These are phyloP conservation scores for Fusarium subglutinans DNA, from an alignment of 2,329 filamentous ascomycete genomes.

Conservation along the genomic window DNA sequence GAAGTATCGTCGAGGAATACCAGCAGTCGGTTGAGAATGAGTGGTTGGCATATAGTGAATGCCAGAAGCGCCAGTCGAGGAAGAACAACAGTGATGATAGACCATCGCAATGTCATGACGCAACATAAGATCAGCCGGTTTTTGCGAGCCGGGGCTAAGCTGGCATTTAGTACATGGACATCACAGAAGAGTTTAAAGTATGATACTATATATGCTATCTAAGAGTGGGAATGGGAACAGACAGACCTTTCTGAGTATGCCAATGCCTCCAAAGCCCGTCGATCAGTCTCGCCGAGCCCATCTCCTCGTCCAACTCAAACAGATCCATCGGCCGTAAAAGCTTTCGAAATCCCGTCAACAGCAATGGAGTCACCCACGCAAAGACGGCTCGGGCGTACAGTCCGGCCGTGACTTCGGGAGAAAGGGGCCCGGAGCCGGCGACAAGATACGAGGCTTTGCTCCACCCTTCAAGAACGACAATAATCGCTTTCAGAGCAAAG, in stretches of 20 bases:
- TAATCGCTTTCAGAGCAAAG: constrained; percentile 48
- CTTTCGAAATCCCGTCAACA: constrained; percentile 48
- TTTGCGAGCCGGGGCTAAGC: constrained; percentile 26
- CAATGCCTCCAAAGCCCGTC: constrained; percentile 46
- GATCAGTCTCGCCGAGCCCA: constrained; percentile 44
- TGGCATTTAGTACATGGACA: constrained; percentile 32
- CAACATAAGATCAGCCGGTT: constrained; percentile 44
- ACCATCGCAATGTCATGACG: constrained; percentile 41
- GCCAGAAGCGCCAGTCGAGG: constrained; percentile 47
- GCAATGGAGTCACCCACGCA: constrained; percentile 51
- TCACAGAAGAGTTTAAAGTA: constrained; percentile 19
- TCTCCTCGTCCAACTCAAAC: constrained; percentile 47
- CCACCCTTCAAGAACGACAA: constrained; percentile 51
- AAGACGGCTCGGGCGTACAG: constrained; percentile 51
- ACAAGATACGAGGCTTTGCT: constrained; percentile 50
- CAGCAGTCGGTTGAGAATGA: constrained; percentile 49
- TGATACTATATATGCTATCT: constrained; percentile 24
- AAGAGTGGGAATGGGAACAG: not conserved
- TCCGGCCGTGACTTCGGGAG: constrained; percentile 52
- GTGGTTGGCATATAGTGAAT: constrained; percentile 51
- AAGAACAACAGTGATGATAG: constrained; percentile 44
- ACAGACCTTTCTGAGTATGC: constrained; percentile 40
- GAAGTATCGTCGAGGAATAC: constrained; percentile 42
- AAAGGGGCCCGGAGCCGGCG: constrained; percentile 39
- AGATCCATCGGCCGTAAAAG: constrained; percentile 49